phyloP scores from a whole-genome alignment of 129 eudicot species.

The Chrysanthemum makinoi region DNA sequence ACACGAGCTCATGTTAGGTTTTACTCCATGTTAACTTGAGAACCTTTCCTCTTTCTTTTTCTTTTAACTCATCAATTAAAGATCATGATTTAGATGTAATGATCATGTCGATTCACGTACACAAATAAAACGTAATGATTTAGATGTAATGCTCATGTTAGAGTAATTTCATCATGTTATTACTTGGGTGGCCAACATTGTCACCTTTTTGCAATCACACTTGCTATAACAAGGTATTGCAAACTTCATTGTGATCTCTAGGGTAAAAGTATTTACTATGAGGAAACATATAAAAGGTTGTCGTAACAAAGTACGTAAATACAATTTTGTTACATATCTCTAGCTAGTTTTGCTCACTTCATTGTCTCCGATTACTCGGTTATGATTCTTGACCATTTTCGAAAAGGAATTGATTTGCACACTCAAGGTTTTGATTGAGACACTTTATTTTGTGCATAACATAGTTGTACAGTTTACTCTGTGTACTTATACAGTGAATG shows the following conservation, averaged over 20 bases:
- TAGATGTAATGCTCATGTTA: not conserved
- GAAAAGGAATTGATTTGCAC: no score
- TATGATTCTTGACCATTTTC: no score
- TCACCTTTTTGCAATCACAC: not conserved
- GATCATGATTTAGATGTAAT: constrained; percentile 11
- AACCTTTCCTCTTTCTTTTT: constrained; percentile 10
- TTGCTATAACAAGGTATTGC: not conserved
- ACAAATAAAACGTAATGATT: not conserved
- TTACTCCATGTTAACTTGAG: constrained; percentile 20
- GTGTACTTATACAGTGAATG: not conserved
- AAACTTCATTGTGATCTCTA: not conserved
- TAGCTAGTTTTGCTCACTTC: no score
- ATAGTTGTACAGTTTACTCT: not conserved
- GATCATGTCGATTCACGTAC: not conserved
- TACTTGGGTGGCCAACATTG: not conserved
- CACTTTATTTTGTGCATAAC: no score
- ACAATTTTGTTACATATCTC: no score
- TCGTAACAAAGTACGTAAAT: not conserved
- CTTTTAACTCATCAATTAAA: constrained; percentile 3
- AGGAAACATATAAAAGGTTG: not conserved
- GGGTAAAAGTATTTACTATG: not conserved
- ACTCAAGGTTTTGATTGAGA: not conserved
- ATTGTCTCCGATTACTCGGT: no score
- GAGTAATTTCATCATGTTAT: not conserved
- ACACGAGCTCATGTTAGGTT: constrained; percentile 31